phyloP scores from a whole-genome alignment of 2,329 filamentous ascomycete genomes.

The Aspergillus unguis region DNA sequence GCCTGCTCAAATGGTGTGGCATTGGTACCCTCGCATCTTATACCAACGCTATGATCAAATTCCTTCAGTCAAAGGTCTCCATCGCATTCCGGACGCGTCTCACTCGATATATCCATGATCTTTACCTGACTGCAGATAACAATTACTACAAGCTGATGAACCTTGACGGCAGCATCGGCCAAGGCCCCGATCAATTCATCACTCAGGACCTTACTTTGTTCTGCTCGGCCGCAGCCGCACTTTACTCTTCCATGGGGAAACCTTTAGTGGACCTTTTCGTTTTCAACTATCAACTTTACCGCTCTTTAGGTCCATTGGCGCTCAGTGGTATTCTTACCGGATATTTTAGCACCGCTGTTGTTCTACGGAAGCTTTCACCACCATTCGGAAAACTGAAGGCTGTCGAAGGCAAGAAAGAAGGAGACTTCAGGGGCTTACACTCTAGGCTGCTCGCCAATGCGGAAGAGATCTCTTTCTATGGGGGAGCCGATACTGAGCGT shows the following conservation, averaged over 20 bases:
- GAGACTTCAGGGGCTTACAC: conserved; percentile 89
- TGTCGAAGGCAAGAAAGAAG: conserved; percentile 90
- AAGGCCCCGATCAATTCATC: conserved; percentile 93
- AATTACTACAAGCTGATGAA: conserved; percentile 97
- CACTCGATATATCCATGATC: conserved; percentile 93
- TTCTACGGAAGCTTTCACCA: conserved; percentile 82
- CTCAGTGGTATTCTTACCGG: conserved; percentile 83
- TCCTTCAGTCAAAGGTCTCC: conserved; percentile 93
- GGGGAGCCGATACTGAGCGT: conserved; percentile 91
- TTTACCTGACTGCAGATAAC: conserved; percentile 90
- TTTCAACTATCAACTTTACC: conserved; percentile 96
- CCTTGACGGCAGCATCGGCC: conserved; percentile 85
- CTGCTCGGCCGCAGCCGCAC: conserved; percentile 82
- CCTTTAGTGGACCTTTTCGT: conserved; percentile 95
- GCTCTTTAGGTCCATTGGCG: conserved; percentile 82
- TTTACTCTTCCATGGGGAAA: conserved; percentile 97
- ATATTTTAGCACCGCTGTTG: conserved; percentile 89
- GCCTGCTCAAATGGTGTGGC: conserved; percentile 91
- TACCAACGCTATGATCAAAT: conserved; percentile 99
- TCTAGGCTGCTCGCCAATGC: conserved; percentile 92
- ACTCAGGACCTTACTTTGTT: conserved; percentile 95
- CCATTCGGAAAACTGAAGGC: conserved; percentile 97
- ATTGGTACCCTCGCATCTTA: conserved; percentile 92
- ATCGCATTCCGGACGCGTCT: conserved; percentile 95
- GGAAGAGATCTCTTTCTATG: conserved; percentile 96